A percentile compares a stretch with the other conserved stretches of the same genome.
These are phyloP conservation scores for Dittrichia graveolens DNA, from an alignment of 129 eudicot genomes.

Conservation along the genomic window DNA sequence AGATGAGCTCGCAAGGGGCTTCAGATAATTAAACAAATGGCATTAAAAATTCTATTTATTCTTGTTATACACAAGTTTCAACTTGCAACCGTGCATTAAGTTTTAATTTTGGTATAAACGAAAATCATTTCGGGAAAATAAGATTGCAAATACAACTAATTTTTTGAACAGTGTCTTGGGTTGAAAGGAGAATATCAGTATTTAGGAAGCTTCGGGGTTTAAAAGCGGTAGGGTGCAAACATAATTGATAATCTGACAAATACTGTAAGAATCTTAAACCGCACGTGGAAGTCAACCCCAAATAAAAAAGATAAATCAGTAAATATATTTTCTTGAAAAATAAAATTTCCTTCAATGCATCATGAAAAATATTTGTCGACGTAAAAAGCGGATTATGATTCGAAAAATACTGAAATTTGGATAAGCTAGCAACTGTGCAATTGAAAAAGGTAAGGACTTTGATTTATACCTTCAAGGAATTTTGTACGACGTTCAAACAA, in stretches of 20 bases:
- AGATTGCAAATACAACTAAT: too few relatives aligned
- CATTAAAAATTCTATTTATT: background rate
- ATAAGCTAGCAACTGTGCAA: background rate
- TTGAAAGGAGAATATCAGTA: background rate
- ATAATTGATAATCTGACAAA: conserved; percentile 19
- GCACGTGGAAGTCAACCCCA: conserved; percentile 32
- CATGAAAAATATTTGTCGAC: conserved; percentile 7
- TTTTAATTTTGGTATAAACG: too few relatives aligned
- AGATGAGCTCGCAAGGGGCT: background rate
- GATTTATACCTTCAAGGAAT: conserved; percentile 37
- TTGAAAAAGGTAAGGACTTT: background rate
- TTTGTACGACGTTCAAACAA: conserved; percentile 14
- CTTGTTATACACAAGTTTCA: too few relatives aligned
- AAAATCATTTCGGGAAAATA: too few relatives aligned
- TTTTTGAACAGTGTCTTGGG: too few relatives aligned
- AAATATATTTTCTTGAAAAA: background rate
- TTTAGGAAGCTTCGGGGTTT: conserved; percentile 8
- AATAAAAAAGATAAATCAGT: background rate
- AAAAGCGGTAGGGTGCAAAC: background rate
- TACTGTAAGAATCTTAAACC: conserved; percentile 3
- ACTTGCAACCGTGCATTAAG: too few relatives aligned
- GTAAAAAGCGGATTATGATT: conserved; percentile 3
- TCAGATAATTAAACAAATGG: background rate
- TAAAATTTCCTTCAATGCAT: background rate
- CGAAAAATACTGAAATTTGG: background rate